Evolutionary conservation across 2,329 filamentous ascomycete genomes (phyloP).

Genomic region (Penicillium hordei): DNA sequence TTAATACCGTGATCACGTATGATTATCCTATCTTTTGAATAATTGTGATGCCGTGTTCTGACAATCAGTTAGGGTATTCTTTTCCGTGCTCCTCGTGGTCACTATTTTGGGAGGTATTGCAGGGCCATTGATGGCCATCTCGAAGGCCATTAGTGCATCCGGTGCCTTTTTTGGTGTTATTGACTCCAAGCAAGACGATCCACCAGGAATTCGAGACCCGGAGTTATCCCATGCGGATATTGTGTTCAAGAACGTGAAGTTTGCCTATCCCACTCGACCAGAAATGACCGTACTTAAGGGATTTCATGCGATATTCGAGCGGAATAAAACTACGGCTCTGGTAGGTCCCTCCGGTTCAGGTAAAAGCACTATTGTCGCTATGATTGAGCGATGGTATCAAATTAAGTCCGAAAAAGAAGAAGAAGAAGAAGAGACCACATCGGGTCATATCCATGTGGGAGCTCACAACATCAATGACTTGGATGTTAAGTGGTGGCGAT

Average conservation of each 20-base stretch:
- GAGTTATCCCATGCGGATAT: slow-evolving; percentile 1
- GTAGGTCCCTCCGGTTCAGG: slow-evolving; percentile 49
- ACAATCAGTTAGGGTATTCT: slow-evolving; percentile 32
- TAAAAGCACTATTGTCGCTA: slow-evolving; percentile 47
- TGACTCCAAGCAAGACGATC: slow-evolving; percentile 21
- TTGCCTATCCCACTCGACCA: slow-evolving; percentile 1
- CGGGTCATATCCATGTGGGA: slow-evolving; percentile 55
- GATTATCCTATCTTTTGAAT: background rate
- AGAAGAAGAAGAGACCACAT: slow-evolving; percentile 5
- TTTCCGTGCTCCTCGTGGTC: slow-evolving; percentile 34
- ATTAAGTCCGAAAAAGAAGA: slow-evolving; percentile 13
- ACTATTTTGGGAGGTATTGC: slow-evolving; percentile 31
- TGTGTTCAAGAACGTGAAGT: background rate
- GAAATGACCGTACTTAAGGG: slow-evolving; percentile 27
- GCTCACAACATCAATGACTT: slow-evolving; percentile 56
- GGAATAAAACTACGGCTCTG: slow-evolving; percentile 44
- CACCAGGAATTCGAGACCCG: slow-evolving; percentile 33
- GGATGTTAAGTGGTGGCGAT: slow-evolving; percentile 62
- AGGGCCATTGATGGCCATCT: slow-evolving; percentile 37
- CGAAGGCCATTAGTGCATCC: slow-evolving; percentile 36
- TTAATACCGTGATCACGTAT: slow-evolving; percentile 41
- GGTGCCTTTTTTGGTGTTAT: slow-evolving; percentile 36
- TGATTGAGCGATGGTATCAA: slow-evolving; percentile 48
- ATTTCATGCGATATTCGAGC: slow-evolving; percentile 35
- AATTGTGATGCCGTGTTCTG: background rate